Evolutionary conservation across 2,329 filamentous ascomycete species (phyloP).

Genomic region (Cladophialophora psammophila): DNA sequence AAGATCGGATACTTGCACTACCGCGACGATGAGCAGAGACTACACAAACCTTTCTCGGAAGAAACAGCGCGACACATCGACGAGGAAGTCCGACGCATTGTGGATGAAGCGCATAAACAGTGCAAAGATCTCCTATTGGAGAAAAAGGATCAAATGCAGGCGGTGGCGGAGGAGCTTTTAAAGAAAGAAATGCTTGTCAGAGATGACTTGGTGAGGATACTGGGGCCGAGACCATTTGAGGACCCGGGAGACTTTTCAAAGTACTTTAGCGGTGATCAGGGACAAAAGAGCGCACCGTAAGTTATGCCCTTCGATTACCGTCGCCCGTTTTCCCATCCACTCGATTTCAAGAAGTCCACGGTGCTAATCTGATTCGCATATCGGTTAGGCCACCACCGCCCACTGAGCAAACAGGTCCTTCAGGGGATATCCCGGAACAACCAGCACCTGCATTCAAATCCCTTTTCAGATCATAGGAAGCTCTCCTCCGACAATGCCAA

Average conservation of each 20-base stretch:
- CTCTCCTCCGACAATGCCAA: background rate
- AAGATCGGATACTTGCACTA: slow-evolving; percentile 94
- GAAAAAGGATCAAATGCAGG: slow-evolving; percentile 86
- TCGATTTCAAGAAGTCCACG: background rate
- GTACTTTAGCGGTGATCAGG: slow-evolving; percentile 74
- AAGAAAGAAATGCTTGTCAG: slow-evolving; percentile 88
- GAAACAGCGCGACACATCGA: slow-evolving; percentile 93
- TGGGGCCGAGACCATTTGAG: slow-evolving; percentile 83
- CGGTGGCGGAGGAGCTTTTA: slow-evolving; percentile 91
- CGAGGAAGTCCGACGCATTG: slow-evolving; percentile 85
- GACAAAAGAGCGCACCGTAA: slow-evolving; percentile 61
- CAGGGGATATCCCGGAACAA: slow-evolving; percentile 36
- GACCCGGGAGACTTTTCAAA: slow-evolving; percentile 91
- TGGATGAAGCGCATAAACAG: slow-evolving; percentile 90
- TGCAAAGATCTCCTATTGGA: slow-evolving; percentile 82
- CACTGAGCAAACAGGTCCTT: slow-evolving; percentile 33
- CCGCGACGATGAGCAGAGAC: slow-evolving; percentile 78
- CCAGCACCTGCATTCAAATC: slow-evolving; percentile 40
- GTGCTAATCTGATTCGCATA: background rate
- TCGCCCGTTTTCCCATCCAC: background rate
- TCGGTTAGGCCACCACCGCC: slow-evolving; percentile 39
- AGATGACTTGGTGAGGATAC: slow-evolving; percentile 80
- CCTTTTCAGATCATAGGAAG: slow-evolving; percentile 22
- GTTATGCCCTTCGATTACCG: background rate
- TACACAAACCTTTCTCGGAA: slow-evolving; percentile 96